These are phyloP conservation scores for Beauveria sp. DNA, from an alignment of 2,329 filamentous ascomycete species.

Conservation along the genomic window DNA sequence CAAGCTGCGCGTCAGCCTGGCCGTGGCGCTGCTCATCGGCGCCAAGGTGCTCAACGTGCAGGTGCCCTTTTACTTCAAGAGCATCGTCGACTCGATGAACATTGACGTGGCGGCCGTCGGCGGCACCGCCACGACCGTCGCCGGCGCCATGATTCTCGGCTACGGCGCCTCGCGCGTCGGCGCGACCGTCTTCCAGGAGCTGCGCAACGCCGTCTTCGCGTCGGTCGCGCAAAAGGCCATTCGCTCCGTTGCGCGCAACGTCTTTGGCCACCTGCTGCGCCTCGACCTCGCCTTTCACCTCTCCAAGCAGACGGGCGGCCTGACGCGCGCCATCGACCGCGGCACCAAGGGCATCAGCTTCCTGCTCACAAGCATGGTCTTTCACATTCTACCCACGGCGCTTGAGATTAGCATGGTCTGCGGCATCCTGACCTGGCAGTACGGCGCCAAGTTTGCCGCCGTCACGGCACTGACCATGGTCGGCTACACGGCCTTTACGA, in stretches of 20 bases:
- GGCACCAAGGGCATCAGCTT: constrained; percentile 99
- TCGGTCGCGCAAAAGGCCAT: constrained; percentile 97
- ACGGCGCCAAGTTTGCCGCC: constrained; percentile 82
- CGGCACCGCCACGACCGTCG: constrained; percentile 83
- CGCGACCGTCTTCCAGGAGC: constrained; percentile 82
- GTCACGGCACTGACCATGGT: constrained; percentile 89
- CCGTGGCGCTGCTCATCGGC: constrained; percentile 75
- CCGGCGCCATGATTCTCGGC: constrained; percentile 86
- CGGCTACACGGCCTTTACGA: constrained; percentile 93
- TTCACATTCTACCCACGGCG: constrained; percentile 89
- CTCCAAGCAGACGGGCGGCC: constrained; percentile 84
- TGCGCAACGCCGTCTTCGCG: constrained; percentile 93
- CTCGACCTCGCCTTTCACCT: constrained; percentile 93
- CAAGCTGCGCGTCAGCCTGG: constrained; percentile 75
- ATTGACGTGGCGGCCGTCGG: constrained; percentile 80
- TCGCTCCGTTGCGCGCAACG: constrained; percentile 78
- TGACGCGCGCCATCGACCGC: constrained; percentile 90
- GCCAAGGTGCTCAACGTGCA: constrained; percentile 96
- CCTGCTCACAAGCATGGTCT: constrained; percentile 94
- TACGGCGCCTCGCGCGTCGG: constrained; percentile 87
- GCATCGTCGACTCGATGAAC: constrained; percentile 96
- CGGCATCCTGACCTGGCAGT: constrained; percentile 93
- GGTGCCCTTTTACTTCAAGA: constrained; percentile 98
- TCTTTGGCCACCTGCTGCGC: constrained; percentile 82
- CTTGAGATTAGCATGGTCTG: constrained; percentile 94